phyloP scores from a whole-genome alignment of 768 basidiomycete species.

The Termitomyces eurrhizus region DNA sequence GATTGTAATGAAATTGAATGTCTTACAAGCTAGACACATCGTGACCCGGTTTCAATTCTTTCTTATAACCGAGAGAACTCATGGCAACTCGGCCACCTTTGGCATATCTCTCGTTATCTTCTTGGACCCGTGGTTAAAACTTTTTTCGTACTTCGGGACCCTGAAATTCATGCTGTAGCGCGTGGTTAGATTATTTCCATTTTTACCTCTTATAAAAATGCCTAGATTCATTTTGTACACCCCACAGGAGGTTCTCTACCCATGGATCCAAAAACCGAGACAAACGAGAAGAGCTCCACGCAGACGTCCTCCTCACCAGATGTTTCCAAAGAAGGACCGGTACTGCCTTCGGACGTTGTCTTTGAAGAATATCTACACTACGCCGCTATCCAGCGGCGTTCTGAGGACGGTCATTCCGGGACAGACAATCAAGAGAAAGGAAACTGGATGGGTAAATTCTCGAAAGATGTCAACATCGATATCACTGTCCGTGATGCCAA shows the following conservation, averaged over 20 bases:
- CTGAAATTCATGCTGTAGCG: background rate
- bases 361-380: constrained; percentile 37
- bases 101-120: background rate
- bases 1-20: background rate
- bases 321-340: background rate
- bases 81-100: background rate
- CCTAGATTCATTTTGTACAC: background rate
- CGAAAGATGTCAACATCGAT: constrained; percentile 28
- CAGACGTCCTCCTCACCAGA: background rate
- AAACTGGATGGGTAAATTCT: constrained; percentile 23
- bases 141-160: background rate
- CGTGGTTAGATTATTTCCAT: background rate
- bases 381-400: constrained; percentile 30
- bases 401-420: constrained; percentile 17
- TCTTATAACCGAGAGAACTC: background rate
- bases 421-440: constrained; percentile 11
- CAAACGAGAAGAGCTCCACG: constrained; percentile 1
- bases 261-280: background rate
- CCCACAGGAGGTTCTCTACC: background rate
- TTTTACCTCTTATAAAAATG: background rate
- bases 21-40: background rate
- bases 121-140: background rate
- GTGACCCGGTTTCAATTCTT: background rate
- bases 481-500: constrained; percentile 23
- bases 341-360: constrained; percentile 7